phyloP scores from a whole-genome alignment of 805 yeast species.

The Schwanniomyces sp. region DNA sequence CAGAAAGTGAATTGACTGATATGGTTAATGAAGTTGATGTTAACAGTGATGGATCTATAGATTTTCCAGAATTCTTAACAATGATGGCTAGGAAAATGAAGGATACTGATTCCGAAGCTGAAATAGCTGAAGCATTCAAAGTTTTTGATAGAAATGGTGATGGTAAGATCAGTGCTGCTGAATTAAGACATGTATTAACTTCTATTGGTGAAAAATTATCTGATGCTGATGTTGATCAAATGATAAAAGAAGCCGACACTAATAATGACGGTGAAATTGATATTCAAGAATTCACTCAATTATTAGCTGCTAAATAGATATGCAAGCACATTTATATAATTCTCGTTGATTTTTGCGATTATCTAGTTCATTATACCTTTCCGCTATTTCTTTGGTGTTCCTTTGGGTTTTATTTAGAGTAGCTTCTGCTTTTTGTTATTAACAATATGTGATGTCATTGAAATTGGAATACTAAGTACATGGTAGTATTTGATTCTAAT shows the following conservation, averaged over 20 bases:
- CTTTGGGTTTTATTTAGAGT: background rate
- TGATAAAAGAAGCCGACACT: slow-evolving; percentile 93
- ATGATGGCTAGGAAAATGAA: slow-evolving; percentile 69
- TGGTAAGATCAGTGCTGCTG: slow-evolving; percentile 95
- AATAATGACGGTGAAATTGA: slow-evolving; percentile 97
- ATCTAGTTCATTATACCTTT: background rate
- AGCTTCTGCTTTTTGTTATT: background rate
- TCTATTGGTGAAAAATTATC: slow-evolving; percentile 96
- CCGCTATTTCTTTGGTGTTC: background rate
- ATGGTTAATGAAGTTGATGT: slow-evolving; percentile 97
- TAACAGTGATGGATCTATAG: slow-evolving; percentile 80
- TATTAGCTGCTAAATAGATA: slow-evolving; percentile 68
- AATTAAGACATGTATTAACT: slow-evolving; percentile 93
- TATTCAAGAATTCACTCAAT: slow-evolving; percentile 92
- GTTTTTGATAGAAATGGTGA: slow-evolving; percentile 96
- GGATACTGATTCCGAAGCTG: slow-evolving; percentile 96
- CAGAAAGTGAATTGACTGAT: slow-evolving; percentile 93
- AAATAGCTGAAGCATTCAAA: slow-evolving; percentile 95
- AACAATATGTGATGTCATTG: background rate
- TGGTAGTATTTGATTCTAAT: background rate
- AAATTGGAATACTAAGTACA: background rate
- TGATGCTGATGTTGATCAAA: slow-evolving; percentile 96
- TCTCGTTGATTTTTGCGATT: background rate
- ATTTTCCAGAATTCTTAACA: slow-evolving; percentile 49
- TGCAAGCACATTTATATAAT: background rate